Evolutionary conservation across 208 protist species (phyloP).

Genomic region (Leishmania aethiopica): DNA sequence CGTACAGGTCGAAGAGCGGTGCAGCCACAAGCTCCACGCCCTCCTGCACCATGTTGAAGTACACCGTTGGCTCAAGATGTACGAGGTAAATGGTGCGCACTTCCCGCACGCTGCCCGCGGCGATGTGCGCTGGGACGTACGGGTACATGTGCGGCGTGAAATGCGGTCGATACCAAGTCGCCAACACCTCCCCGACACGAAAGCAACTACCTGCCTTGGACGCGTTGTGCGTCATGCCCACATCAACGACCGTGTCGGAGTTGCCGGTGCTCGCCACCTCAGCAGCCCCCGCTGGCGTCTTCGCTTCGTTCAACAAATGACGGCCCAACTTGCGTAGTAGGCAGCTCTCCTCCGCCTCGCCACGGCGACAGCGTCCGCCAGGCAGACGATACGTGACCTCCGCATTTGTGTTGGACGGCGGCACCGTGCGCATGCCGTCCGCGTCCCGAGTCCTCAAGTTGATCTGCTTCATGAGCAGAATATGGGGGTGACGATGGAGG

Average conservation of each 20-base stretch:
- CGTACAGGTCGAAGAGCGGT: slow-evolving; percentile 92
- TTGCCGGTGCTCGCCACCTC: slow-evolving; percentile 13
- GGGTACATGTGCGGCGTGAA: slow-evolving; percentile 92
- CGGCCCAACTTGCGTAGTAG: slow-evolving; percentile 80
- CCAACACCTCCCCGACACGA: slow-evolving; percentile 77
- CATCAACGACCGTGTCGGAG: slow-evolving; percentile 52
- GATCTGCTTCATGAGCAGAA: slow-evolving; percentile 83
- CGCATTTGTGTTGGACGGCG: slow-evolving; percentile 40
- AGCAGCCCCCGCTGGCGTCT: slow-evolving; percentile 16
- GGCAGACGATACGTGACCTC: slow-evolving; percentile 69
- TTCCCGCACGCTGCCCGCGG: slow-evolving; percentile 78
- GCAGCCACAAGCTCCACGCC: slow-evolving; percentile 86
- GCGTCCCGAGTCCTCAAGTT: slow-evolving; percentile 17
- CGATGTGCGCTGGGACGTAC: slow-evolving; percentile 91
- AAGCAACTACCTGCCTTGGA: slow-evolving; percentile 54
- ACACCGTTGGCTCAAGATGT: slow-evolving; percentile 66
- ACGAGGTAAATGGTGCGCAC: slow-evolving; percentile 86
- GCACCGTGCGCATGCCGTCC: slow-evolving; percentile 29
- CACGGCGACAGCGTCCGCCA: slow-evolving; percentile 73
- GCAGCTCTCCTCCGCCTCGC: slow-evolving; percentile 70
- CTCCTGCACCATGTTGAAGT: slow-evolving; percentile 67
- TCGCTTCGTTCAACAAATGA: slow-evolving; percentile 70
- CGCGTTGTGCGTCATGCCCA: slow-evolving; percentile 31
- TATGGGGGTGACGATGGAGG: slow-evolving; percentile 92
- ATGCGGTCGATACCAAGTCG: slow-evolving; percentile 84